Evolutionary conservation across 2,329 filamentous ascomycete genomes (phyloP).

Genomic region (Claviceps purpurea): DNA sequence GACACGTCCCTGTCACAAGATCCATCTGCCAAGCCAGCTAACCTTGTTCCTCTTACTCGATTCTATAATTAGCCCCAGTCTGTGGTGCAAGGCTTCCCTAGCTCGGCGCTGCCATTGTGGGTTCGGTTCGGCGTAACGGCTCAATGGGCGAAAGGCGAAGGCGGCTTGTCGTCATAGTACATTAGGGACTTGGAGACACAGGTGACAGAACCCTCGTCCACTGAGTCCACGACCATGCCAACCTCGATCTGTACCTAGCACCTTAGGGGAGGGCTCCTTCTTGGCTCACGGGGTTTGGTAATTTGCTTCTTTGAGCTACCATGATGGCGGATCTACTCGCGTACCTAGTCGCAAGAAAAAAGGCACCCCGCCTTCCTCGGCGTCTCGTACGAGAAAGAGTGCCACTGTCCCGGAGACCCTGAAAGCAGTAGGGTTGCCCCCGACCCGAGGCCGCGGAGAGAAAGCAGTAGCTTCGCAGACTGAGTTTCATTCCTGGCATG

Average conservation of each 20-base stretch:
- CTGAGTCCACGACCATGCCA: not conserved
- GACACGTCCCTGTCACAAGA: not conserved
- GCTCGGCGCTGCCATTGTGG: not conserved
- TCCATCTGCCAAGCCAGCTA: not conserved
- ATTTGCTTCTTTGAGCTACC: not conserved
- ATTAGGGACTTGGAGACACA: not conserved
- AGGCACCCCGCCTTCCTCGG: not conserved
- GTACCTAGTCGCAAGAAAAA: not conserved
- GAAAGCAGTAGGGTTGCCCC: not conserved
- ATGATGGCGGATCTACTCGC: not conserved
- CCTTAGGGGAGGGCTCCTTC: not conserved
- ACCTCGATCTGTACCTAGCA: not conserved
- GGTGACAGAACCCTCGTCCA: not conserved
- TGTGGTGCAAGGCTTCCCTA: not conserved
- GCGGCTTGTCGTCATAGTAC: not conserved
- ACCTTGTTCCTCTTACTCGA: not conserved
- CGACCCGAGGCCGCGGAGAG: not conserved
- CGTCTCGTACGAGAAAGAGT: not conserved
- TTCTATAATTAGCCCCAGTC: constrained; percentile 4
- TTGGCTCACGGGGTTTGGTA: not conserved
- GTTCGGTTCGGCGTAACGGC: constrained; percentile 2
- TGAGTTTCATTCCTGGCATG: not conserved
- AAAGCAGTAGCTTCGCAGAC: not conserved
- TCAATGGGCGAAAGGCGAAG: not conserved
- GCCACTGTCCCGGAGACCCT: not conserved